Conservation (phyloP, 495 filamentous ascomycete genomes). For the Annulohypoxylon bovei region DNA sequence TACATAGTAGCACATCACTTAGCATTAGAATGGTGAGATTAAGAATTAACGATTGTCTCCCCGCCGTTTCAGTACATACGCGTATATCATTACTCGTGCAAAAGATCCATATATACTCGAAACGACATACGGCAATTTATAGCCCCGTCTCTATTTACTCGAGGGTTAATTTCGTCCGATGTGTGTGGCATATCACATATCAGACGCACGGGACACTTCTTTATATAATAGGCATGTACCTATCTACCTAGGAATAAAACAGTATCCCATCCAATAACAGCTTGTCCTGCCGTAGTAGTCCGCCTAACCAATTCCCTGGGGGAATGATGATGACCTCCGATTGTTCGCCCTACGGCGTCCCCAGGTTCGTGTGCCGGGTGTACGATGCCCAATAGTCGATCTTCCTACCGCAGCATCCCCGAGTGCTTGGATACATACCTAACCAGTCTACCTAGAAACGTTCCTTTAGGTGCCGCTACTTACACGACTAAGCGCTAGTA, state of each 20-base stretch:
- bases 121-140: not conserved
- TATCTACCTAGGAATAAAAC: not conserved
- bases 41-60: not conserved
- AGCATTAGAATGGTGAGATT: not conserved
- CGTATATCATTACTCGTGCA: not conserved
- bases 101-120: not conserved
- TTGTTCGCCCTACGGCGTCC: not conserved
- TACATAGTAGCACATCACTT: not conserved
- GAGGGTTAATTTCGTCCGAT: not conserved
- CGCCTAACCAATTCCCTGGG: not conserved
- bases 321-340: not conserved
- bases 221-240: not conserved
- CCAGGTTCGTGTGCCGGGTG: not conserved
- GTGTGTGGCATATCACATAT: not conserved
- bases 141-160: not conserved
- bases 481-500: slow-evolving; percentile 1
- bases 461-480: not conserved
- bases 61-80: not conserved
- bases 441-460: too few relatives aligned
- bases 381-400: not conserved
- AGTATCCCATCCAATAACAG: slow-evolving; percentile 4
- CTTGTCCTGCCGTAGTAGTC: not conserved
- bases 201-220: not conserved
- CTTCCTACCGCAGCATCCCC: not conserved
- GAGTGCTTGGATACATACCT: slow-evolving; percentile 4